A percentile compares a stretch with the other conserved stretches of the same genome.
phyloP scores from a whole-genome alignment of 805 yeast species.

The Metschnikowia santaceciliae region DNA sequence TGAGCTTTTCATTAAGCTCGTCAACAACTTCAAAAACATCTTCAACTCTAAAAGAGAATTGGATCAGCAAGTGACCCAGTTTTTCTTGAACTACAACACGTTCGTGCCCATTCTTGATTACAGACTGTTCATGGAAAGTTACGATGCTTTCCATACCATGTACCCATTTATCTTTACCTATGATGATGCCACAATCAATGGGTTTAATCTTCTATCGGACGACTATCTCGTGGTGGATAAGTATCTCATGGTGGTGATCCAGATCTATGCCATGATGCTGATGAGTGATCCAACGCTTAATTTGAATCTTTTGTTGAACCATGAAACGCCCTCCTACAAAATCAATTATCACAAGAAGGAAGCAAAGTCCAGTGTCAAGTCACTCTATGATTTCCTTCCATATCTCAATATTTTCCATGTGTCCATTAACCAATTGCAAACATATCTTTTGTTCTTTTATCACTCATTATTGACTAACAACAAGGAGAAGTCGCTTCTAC shows the following conservation, averaged over 20 bases:
- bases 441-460: constrained; percentile 45
- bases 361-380: constrained; percentile 24
- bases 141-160: constrained; percentile 46
- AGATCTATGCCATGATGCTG: constrained; percentile 50
- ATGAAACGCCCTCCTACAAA: constrained; percentile 30
- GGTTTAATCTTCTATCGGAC: constrained; percentile 41
- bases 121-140: constrained; percentile 48
- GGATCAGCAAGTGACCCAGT: constrained; percentile 47
- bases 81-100: constrained; percentile 49
- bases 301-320: constrained; percentile 39
- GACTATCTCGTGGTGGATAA: constrained; percentile 41
- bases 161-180: constrained; percentile 46
- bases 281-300: constrained; percentile 46
- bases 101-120: constrained; percentile 54
- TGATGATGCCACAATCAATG: constrained; percentile 44
- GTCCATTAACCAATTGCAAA: constrained; percentile 46
- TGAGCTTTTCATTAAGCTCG: constrained; percentile 40
- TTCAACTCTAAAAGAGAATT: constrained; percentile 35
- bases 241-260: constrained; percentile 41
- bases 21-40: constrained; percentile 40
- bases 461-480: constrained; percentile 43
- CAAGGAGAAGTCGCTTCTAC: constrained; percentile 36
- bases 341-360: constrained; percentile 7
- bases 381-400: constrained; percentile 42
- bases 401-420: constrained; percentile 48